A percentile compares a stretch with the other conserved stretches of the same genome.
Evolutionary conservation across 306 rosid genomes (phyloP).

Genomic region (Pueraria montana): DNA sequence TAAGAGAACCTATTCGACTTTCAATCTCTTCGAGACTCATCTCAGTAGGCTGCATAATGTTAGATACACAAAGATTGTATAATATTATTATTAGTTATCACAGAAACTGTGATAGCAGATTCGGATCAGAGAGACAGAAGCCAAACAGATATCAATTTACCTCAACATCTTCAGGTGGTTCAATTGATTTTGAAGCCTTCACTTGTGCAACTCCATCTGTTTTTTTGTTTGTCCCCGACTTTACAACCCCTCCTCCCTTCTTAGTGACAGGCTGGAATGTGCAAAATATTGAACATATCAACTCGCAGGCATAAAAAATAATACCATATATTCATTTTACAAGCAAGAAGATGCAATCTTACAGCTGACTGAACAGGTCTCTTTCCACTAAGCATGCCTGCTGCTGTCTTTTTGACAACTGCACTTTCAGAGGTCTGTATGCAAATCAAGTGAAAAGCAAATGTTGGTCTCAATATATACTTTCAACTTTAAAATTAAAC

Average conservation of each 20-base stretch:
- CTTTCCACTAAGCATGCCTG: conserved; percentile 99
- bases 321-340: conserved; percentile 25
- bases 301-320: conserved; percentile 34
- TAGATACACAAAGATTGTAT: conserved; percentile 14
- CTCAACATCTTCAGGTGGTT: conserved; percentile 92
- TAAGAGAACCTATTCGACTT: conserved; percentile 84
- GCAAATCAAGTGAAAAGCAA: conserved; percentile 35
- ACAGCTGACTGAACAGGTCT: conserved; percentile 90
- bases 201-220: conserved; percentile 74
- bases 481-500: neutral
- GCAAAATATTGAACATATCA: conserved; percentile 40
- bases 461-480: neutral
- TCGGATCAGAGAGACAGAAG: conserved; percentile 26
- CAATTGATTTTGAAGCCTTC: conserved; percentile 71
- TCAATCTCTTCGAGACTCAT: conserved; percentile 99
- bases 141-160: conserved; percentile 50
- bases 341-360: conserved; percentile 54
- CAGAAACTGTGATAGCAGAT: conserved; percentile 9
- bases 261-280: conserved; percentile 67
- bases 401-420: conserved; percentile 86
- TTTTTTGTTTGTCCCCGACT: conserved; percentile 71
- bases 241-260: conserved; percentile 77
- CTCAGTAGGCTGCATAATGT: conserved; percentile 79
- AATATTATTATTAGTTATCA: conserved; percentile 9
- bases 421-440: conserved; percentile 74